Conservation (phyloP, 495 filamentous ascomycete species). For the Aspergillus panamensis region DNA sequence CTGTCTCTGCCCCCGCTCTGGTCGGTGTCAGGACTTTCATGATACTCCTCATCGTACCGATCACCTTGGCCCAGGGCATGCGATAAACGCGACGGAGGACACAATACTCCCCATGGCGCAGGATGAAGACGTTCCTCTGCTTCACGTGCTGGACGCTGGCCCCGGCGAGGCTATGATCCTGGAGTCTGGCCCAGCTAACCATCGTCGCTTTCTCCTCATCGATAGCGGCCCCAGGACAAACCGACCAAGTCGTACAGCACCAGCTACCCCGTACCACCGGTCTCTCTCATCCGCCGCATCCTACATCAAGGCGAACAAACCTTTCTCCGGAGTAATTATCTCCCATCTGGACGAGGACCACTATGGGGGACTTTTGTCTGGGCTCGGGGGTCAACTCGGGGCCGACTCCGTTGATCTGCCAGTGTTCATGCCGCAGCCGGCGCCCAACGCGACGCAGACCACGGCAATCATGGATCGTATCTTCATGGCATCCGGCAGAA, state of each 20-base stretch:
- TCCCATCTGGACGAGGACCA: not conserved
- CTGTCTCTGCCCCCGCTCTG: no score
- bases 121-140: not conserved
- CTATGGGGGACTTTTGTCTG: not conserved
- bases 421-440: no score
- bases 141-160: not conserved
- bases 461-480: no score
- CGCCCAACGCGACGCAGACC: no score
- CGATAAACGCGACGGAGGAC: no score
- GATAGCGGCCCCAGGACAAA: not conserved
- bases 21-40: no score
- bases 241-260: not conserved
- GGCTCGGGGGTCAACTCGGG: not conserved
- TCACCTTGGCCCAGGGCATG: no score
- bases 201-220: not conserved
- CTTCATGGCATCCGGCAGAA: no score
- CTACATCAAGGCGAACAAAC: not conserved
- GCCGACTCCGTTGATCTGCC: no score
- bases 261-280: not conserved
- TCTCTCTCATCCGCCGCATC: not conserved
- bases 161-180: not conserved
- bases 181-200: not conserved
- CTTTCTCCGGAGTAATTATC: not conserved
- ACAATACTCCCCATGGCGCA: no score
- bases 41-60: no score